Evolutionary conservation across 2,329 filamentous ascomycete species (phyloP).

Genomic region (Epichloe festucae): DNA sequence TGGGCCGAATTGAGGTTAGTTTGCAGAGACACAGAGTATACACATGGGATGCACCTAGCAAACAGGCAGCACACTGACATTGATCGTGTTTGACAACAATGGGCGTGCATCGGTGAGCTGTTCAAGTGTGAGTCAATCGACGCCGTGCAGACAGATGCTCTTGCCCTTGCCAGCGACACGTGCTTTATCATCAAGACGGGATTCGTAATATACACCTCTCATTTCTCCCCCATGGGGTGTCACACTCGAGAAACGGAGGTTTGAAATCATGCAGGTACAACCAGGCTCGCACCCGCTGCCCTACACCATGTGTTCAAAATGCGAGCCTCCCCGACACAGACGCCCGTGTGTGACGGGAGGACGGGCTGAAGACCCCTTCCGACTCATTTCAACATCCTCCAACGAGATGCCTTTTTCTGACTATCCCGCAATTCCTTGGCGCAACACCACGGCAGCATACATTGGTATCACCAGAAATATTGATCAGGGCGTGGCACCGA

Average conservation of each 20-base stretch:
- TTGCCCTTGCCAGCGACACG: neutral
- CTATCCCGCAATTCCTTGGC: neutral
- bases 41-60: neutral
- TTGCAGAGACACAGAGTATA: no score
- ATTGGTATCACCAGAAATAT: neutral
- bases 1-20: no score
- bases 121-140: neutral
- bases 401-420: neutral
- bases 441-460: neutral
- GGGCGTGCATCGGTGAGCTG: neutral
- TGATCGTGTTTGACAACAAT: neutral
- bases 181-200: neutral
- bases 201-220: neutral
- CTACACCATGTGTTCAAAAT: neutral
- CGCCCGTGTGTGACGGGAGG: neutral
- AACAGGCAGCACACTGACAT: neutral
- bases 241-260: neutral
- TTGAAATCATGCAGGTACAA: slow-evolving; percentile 1
- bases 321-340: slow-evolving; percentile 1
- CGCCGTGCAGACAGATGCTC: neutral
- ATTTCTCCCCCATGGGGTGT: neutral
- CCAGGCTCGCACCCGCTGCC: neutral
- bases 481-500: neutral
- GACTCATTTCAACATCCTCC: neutral
- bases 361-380: neutral